Percentiles rank a stretch among this genome's conserved stretches.
These are phyloP conservation scores for Picea engelmannii DNA, from an alignment of 83 land plant species.

Conservation along the genomic window DNA sequence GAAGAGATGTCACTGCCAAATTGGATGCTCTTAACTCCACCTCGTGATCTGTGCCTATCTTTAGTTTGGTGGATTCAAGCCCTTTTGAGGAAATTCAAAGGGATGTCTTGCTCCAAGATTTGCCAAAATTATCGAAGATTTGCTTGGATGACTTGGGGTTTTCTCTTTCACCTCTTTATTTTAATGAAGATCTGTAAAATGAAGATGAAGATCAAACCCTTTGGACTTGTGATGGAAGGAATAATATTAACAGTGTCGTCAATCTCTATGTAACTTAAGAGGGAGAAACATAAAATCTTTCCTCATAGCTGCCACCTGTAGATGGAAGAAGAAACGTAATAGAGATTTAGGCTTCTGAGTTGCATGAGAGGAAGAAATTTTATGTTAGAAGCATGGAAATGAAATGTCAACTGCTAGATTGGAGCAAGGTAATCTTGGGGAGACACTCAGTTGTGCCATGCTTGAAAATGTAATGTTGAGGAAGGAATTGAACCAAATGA, in stretches of 20 bases:
- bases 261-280: neutral
- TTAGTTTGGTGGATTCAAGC: neutral
- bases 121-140: neutral
- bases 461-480: conserved; percentile 73
- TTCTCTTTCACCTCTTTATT: too few relatives aligned
- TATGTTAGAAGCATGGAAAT: conserved; percentile 78
- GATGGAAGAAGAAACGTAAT: conserved; percentile 26
- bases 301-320: too few relatives aligned
- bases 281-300: too few relatives aligned
- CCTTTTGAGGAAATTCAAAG: neutral
- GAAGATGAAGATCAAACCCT: neutral
- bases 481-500: conserved; percentile 39
- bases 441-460: conserved; percentile 44
- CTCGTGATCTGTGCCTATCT: neutral
- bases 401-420: conserved; percentile 73
- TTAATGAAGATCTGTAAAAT: too few relatives aligned
- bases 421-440: conserved; percentile 55
- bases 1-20: neutral
- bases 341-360: conserved; percentile 74
- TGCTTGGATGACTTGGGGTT: neutral
- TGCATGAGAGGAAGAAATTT: conserved; percentile 80
- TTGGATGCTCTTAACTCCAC: too few relatives aligned
- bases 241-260: neutral
- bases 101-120: neutral
- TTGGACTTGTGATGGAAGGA: neutral